These are phyloP conservation scores for Paratinospora sagittata DNA, from an alignment of 164 flowering plant species.

Conservation along the genomic window DNA sequence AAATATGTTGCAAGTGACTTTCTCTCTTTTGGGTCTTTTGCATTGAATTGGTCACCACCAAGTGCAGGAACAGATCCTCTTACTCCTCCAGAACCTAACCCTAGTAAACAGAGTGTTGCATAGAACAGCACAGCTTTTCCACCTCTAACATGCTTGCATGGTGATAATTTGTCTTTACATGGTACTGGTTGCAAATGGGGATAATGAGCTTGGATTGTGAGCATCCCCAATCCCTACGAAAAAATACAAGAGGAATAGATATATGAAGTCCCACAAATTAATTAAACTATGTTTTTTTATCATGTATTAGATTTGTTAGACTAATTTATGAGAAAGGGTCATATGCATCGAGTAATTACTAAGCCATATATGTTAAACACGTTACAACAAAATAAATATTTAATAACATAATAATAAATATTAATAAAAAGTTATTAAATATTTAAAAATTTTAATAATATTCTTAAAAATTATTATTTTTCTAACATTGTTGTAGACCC, in stretches of 20 bases:
- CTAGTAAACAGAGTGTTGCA: slow-evolving; percentile 19
- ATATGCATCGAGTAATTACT: too few species aligned
- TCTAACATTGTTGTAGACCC: too few species aligned
- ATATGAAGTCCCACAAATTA: too few species aligned
- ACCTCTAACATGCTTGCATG: slow-evolving; percentile 19
- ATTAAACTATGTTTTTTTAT: too few species aligned
- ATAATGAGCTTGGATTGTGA: slow-evolving; percentile 31
- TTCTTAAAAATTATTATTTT: too few species aligned
- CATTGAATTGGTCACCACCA: slow-evolving; percentile 58
- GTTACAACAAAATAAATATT: too few species aligned
- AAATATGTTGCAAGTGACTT: slow-evolving; percentile 41
- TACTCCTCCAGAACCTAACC: slow-evolving; percentile 33
- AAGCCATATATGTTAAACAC: too few species aligned
- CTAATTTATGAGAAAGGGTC: too few species aligned
- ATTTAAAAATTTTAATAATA: too few species aligned
- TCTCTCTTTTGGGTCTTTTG: slow-evolving; percentile 38
- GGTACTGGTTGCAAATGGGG: slow-evolving; percentile 17
- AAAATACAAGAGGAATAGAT: not conserved
- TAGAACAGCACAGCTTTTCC: slow-evolving; percentile 19
- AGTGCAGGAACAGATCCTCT: slow-evolving; percentile 42
- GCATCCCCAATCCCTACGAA: slow-evolving; percentile 33
- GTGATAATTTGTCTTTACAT: not conserved
- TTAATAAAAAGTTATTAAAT: too few species aligned
- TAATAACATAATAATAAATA: too few species aligned
- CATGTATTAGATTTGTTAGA: too few species aligned